A percentile compares a stretch with the other conserved stretches of the same genome.
Evolutionary conservation across 306 rosid genomes (phyloP).

Genomic region (Oemleria cerasiformis): DNA sequence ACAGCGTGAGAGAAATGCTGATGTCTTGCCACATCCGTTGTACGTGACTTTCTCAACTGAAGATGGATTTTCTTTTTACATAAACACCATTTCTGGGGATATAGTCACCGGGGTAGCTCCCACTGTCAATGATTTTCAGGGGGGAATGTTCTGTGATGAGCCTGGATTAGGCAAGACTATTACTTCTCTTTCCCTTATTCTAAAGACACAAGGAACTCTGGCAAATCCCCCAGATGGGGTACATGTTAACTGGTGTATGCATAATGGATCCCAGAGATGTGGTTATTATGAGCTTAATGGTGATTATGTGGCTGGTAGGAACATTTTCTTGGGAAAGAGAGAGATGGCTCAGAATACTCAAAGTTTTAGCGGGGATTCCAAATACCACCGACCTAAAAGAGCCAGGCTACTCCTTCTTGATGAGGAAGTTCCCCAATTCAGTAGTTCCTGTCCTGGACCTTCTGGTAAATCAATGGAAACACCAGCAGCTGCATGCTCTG

Average conservation of each 20-base stretch:
- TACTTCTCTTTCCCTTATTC: constrained; percentile 80
- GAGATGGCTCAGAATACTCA: constrained; percentile 32
- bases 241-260: constrained; percentile 64
- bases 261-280: constrained; percentile 65
- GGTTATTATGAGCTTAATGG: constrained; percentile 83
- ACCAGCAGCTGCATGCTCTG: constrained; percentile 44
- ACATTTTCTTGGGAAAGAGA: constrained; percentile 43
- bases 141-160: constrained; percentile 97
- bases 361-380: constrained; percentile 36
- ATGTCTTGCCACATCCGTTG: constrained; percentile 68
- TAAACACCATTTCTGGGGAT: constrained; percentile 78
- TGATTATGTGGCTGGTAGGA: constrained; percentile 29
- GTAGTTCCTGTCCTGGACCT: constrained; percentile 33
- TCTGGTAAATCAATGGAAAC: constrained; percentile 34
- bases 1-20: constrained; percentile 76
- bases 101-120: constrained; percentile 68
- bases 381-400: constrained; percentile 55
- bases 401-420: constrained; percentile 43
- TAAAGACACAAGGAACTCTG: constrained; percentile 76
- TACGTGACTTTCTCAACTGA: constrained; percentile 60
- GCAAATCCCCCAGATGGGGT: constrained; percentile 74
- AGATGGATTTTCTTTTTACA: constrained; percentile 62
- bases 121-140: constrained; percentile 72
- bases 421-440: constrained; percentile 30
- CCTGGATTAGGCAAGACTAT: constrained; percentile 99